Evolutionary conservation across 495 filamentous ascomycete species (phyloP), one percentile per base, ranked within the genome.

Genomic region (Choiromyces venosus): DNA sequence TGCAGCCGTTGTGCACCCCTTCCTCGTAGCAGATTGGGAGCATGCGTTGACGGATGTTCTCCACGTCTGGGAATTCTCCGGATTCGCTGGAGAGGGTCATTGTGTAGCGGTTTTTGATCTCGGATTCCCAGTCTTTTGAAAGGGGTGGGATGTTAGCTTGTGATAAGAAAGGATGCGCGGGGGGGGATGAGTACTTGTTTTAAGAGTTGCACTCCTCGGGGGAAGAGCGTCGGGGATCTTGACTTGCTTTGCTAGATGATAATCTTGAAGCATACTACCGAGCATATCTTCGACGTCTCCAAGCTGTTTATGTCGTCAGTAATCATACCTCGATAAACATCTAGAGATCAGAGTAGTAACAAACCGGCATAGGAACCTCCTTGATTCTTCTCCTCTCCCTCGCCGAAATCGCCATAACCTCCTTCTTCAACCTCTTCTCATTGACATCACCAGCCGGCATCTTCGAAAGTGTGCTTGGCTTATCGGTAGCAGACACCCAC

Each of bases 401-500:
- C 21, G 90, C 88, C 65, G 91, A 92, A 42, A 99, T 86, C 80
- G 92, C 90, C 95, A 98, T 99, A 66, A 97, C 90, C 83, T 98
- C 94, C 69, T 88, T 90, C 86, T 97, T 97, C 75, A 97, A 81
- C 78, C 91, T 86, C 80, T 94, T 90, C 83, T 98, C 95, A 44
- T 91, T 89, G n/a, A 92, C 89, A 87, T 98, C 95, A 61, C 92
- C 92, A 12, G 89, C 88, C 37, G 91, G 92, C 82, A 95, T 94
- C 68, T 88, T 89, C 71, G 89, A 84, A 36, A 88, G 88, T n/a
- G 87, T 82, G 19, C 87, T 85, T n/a, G 93, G 93, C 84, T 97
- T 97, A 84, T 98, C 94, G 79, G 95, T 97, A 35, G 92, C 92
- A 76, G 91, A 93, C 70, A 99, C 95, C 94, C 94, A 99, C 77